phyloP scores from a whole-genome alignment of 2,329 filamentous ascomycete genomes.

The Pleomassaria siparia region DNA sequence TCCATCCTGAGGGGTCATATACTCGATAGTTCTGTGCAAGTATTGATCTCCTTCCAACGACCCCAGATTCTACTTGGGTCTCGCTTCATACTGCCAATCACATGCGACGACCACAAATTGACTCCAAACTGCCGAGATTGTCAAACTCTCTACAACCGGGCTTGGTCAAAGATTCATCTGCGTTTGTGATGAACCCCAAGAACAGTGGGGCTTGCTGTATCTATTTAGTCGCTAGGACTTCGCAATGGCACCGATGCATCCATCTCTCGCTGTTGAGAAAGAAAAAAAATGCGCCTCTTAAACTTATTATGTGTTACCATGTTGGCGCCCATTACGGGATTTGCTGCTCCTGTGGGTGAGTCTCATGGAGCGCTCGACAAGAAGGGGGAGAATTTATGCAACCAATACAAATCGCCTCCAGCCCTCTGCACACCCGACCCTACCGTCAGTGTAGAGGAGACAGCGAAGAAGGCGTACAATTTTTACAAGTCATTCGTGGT shows the following conservation, averaged over 20 bases:
- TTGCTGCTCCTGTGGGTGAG: slow-evolving; percentile 14
- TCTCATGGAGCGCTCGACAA: neutral
- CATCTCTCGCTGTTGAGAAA: neutral
- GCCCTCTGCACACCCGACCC: slow-evolving; percentile 15
- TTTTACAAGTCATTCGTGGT: slow-evolving; percentile 21
- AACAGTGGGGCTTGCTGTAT: neutral
- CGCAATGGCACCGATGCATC: neutral
- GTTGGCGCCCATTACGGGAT: slow-evolving; percentile 14
- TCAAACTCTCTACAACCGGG: slow-evolving; percentile 9
- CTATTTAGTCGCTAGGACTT: neutral
- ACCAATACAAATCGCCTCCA: slow-evolving; percentile 16
- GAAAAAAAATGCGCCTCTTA: slow-evolving; percentile 14
- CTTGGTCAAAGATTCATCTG: slow-evolving; percentile 7
- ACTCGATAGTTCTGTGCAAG: too few species aligned
- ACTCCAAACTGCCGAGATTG: slow-evolving; percentile 5
- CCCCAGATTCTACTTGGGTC: slow-evolving; percentile 1
- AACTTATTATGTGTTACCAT: slow-evolving; percentile 7
- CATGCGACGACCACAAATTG: neutral
- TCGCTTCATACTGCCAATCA: neutral
- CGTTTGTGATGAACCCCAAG: neutral
- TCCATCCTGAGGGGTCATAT: too few species aligned
- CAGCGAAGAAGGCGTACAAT: slow-evolving; percentile 17
- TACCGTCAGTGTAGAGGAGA: slow-evolving; percentile 17
- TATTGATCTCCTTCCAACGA: too few species aligned
- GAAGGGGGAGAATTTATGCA: slow-evolving; percentile 20